Percentiles rank a stretch among this genome's conserved stretches.
These are phyloP conservation scores for Elongisporangium senticosum DNA, from an alignment of 352 stramenopile genomes.

Conservation along the genomic window DNA sequence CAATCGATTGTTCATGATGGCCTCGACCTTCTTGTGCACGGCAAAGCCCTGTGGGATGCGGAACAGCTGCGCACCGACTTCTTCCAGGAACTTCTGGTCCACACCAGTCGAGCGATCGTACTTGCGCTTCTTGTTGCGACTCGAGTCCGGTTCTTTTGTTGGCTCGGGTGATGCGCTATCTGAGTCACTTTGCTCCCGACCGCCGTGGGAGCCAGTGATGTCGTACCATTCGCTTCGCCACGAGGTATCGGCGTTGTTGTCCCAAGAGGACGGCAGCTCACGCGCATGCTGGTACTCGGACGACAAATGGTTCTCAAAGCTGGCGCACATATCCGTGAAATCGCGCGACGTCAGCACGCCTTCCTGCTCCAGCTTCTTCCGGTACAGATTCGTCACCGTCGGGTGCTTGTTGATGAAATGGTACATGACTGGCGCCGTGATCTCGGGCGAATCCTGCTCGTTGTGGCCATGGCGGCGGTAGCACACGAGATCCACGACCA, in stretches of 20 bases:
- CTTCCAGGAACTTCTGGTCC: constrained; percentile 62
- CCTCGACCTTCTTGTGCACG: constrained; percentile 81
- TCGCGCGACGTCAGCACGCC: constrained; percentile 43
- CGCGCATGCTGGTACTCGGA: constrained; percentile 73
- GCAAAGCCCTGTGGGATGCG: constrained; percentile 77
- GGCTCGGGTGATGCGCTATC: neutral
- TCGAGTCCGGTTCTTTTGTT: constrained; percentile 10
- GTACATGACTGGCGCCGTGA: constrained; percentile 90
- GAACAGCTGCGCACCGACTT: constrained; percentile 73
- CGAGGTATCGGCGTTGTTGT: constrained; percentile 58
- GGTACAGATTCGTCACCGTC: constrained; percentile 73
- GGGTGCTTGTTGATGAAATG: constrained; percentile 85
- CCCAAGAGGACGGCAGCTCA: constrained; percentile 65
- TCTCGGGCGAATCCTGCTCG: constrained; percentile 89
- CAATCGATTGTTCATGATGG: constrained; percentile 82
- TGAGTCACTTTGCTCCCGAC: neutral
- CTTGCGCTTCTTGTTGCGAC: constrained; percentile 17
- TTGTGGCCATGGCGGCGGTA: constrained; percentile 99
- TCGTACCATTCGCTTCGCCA: constrained; percentile 68
- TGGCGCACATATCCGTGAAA: constrained; percentile 40
- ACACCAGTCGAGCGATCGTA: constrained; percentile 63
- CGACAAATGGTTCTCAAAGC: constrained; percentile 60
- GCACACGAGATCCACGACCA: constrained; percentile 98
- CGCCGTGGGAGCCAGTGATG: constrained; percentile 8
- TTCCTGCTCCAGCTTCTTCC: constrained; percentile 58